Conservation (phyloP, 257 asterid genomes). For the Nyctanthes arbortristis region DNA sequence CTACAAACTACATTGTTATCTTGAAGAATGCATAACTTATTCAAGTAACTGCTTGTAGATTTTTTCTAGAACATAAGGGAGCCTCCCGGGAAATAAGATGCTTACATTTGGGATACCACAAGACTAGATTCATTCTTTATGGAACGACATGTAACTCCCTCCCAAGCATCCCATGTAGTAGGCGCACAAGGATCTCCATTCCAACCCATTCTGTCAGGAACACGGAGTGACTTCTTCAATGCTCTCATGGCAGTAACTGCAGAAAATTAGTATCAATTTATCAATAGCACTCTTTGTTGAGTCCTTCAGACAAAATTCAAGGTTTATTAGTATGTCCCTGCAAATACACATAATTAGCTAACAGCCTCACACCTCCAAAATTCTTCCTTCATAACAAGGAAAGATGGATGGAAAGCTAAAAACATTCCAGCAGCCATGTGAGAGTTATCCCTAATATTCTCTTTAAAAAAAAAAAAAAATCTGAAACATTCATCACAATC, state of each 20-base stretch:
- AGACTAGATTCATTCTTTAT: conserved; percentile 58
- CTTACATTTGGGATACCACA: conserved; percentile 86
- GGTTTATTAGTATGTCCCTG: not conserved
- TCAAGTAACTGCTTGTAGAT: not conserved
- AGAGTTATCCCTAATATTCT: no score
- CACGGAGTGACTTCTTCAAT: conserved; percentile 83
- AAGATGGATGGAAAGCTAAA: no score
- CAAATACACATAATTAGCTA: not conserved
- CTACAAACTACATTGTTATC: not conserved
- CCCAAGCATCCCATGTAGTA: conserved; percentile 99
- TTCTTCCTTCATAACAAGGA: not conserved
- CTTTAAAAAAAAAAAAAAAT: not conserved
- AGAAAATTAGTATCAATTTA: conserved; percentile 26
- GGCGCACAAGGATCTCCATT: conserved; percentile 99
- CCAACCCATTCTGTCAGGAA: conserved; percentile 99
- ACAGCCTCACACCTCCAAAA: not conserved
- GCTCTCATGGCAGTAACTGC: conserved; percentile 90
- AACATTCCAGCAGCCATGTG: no score
- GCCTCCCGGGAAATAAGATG: conserved; percentile 15
- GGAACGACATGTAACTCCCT: conserved; percentile 86
- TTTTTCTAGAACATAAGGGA: not conserved
- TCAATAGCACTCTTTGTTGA: not conserved
- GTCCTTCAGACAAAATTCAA: conserved; percentile 11
- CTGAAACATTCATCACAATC: not conserved
- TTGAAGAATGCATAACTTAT: not conserved